Base-by-base conservation (phyloP, 805 yeast genomes). In the Yarrowia deformans region DNA sequence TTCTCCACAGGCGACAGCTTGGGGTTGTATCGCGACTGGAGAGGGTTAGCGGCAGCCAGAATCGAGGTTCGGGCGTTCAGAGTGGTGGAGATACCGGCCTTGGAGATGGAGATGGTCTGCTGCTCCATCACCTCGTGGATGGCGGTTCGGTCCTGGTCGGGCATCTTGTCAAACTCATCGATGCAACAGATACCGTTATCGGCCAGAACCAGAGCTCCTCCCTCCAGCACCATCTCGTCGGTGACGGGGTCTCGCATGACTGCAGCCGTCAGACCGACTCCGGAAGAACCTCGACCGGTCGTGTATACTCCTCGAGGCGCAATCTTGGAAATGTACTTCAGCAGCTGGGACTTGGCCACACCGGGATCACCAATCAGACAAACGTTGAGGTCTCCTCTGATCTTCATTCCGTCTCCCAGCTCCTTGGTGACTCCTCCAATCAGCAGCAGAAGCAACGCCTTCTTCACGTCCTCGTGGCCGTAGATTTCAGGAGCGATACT, bases 111-210 rank as follows among this genome's bases (percentile, higher is more conserved):
- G 37, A 94, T 97, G 0, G 99, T 95, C 79, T 95, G 99, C 81
- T 95, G 99, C 82, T 95, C 99, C 99, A 95, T 95, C 63, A 95
- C 99, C 84, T 95, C 99, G 80, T 95, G 99, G 76, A 95, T 95
- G 1, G 98, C 98, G 67, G 95, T 98, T 77, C 99, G 86, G 81
- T 95, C 99, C 35, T 88, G 87, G 78, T 95, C 99, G 71, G 91
- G 89, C 99, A 95, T 95, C 80, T 95, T 95, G 81, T 94, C 99
- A 77, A 95, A 95, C 83, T 95, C 99, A 83, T 95, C 99, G 75
- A 95, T 96, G 85, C 99, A 95, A 50, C 95, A 98, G 69, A 95
- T 85, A 72, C 99, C 99, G 72, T 98, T 84, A 80, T 95, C 99
- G 13, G 98, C 99, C 72, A 95, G 83, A 46, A 95, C 99, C 98